Conservation (phyloP, 257 asterid species). For the Primulina huaijiensis region DNA sequence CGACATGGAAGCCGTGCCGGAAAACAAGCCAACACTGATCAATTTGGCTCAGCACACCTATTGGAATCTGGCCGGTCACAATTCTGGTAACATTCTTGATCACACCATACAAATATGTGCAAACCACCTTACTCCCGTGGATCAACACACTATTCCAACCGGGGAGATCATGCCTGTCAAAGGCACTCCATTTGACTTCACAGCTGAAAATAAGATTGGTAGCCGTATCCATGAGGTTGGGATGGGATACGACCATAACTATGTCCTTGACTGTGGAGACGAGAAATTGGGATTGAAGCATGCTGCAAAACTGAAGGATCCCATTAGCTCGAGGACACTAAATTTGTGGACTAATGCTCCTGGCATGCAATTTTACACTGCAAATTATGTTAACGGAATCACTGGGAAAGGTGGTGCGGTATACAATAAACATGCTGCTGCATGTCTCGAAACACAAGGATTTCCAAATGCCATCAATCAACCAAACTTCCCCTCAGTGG, state of each 20-base stretch:
- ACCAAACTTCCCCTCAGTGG: constrained; percentile 67
- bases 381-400: constrained; percentile 69
- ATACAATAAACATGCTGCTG: constrained; percentile 72
- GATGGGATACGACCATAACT: constrained; percentile 88
- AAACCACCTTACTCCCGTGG: constrained; percentile 74
- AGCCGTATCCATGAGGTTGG: constrained; percentile 59
- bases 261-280: constrained; percentile 72
- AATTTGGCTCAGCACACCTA: constrained; percentile 94
- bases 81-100: constrained; percentile 62
- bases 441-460: constrained; percentile 92
- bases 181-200: constrained; percentile 89
- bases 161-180: constrained; percentile 78
- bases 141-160: constrained; percentile 69
- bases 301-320: constrained; percentile 79
- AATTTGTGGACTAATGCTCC: constrained; percentile 90
- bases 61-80: constrained; percentile 90
- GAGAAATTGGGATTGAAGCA: constrained; percentile 68
- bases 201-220: constrained; percentile 62
- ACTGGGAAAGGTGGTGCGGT: constrained; percentile 79
- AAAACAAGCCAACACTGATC: constrained; percentile 77
- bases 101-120: constrained; percentile 76
- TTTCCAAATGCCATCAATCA: constrained; percentile 87
- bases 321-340: constrained; percentile 72
- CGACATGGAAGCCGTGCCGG: constrained; percentile 89
- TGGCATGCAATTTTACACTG: constrained; percentile 95